Base-by-base conservation (phyloP, 179 eudicot genomes). In the Amaranthus tricolor region DNA sequence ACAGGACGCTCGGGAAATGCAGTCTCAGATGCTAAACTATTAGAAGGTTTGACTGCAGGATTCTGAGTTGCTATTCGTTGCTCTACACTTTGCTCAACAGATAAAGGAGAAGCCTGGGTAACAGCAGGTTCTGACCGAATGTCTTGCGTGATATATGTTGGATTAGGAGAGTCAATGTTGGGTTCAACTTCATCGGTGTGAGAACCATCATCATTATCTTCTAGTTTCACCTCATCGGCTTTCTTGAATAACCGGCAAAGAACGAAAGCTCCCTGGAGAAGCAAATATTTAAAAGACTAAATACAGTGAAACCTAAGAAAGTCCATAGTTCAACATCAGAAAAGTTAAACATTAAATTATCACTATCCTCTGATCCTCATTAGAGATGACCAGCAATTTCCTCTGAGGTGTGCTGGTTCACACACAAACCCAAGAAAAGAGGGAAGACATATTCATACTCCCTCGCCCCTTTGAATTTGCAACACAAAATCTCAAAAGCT, bases 181-280 rank as follows among this genome's bases (percentile, higher is more conserved):
- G 88, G 80, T 72, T 89, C 93, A 71, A 68, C 83, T 70, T 83
- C 91, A 53, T 85, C 91, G 51, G 75, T 57, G 79, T 87, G 82
- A 52, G 84, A 90, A 73, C 76, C 76, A 44, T 87, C 96, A 71
- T 84, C 75, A 47, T 77, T 82, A 5, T 92, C 97, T 53, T 86
- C 92, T 63, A 50, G 85, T 80, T 79, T 92, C 59, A 53, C 17
- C 21, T 87, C 85, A 60, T 87, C 97, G 15, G 86, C 74, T 82
- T 93, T 93, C 81, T 87, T 91, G 49, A 96, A 89, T 76, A 96
- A 83, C 51, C 96, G 94, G 62, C 94, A 91, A 6, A 96, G 88
- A 69, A 93, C 92, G 83, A 79, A 96, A 56, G 96, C 86, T 59
- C 80, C 88, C 99, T 96, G 84, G 76, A 62, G 71, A 69, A 64